A percentile compares a stretch with the other conserved stretches of the same genome.
phyloP scores from a whole-genome alignment of 805 yeast species.

The Candida saitoana region DNA sequence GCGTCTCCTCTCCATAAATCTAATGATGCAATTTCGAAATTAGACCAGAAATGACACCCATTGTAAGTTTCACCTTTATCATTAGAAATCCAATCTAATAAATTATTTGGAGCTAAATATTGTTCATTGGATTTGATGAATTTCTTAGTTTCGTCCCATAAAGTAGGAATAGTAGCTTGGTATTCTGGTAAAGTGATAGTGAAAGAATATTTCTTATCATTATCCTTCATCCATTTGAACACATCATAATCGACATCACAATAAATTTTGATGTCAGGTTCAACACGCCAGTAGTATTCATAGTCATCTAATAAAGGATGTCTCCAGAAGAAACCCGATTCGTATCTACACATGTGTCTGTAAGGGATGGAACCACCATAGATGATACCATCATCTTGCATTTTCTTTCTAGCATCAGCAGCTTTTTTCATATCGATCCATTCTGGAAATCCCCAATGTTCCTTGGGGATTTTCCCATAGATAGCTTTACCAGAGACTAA shows the following conservation, averaged over 20 bases:
- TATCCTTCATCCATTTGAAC: slow-evolving; percentile 69
- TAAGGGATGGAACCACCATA: slow-evolving; percentile 75
- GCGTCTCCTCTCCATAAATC: slow-evolving; percentile 72
- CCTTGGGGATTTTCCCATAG: slow-evolving; percentile 75
- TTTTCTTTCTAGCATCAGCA: slow-evolving; percentile 50
- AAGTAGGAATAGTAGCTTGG: slow-evolving; percentile 75
- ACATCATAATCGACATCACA: slow-evolving; percentile 87
- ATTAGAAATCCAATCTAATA: slow-evolving; percentile 66
- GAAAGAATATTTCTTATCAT: slow-evolving; percentile 78
- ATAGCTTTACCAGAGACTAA: slow-evolving; percentile 70
- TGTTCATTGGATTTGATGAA: slow-evolving; percentile 60
- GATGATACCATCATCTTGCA: slow-evolving; percentile 54
- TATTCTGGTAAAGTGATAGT: slow-evolving; percentile 80
- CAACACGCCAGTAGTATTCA: slow-evolving; percentile 91
- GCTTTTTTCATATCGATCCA: slow-evolving; percentile 78
- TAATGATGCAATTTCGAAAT: slow-evolving; percentile 74
- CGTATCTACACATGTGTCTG: slow-evolving; percentile 89
- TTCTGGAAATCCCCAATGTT: slow-evolving; percentile 80
- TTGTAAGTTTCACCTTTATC: slow-evolving; percentile 65
- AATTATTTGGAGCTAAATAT: slow-evolving; percentile 55
- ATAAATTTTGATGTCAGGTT: slow-evolving; percentile 71
- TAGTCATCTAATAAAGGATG: slow-evolving; percentile 70
- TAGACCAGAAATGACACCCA: slow-evolving; percentile 86
- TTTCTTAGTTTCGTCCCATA: slow-evolving; percentile 72
- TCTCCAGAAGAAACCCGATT: slow-evolving; percentile 81